Conservation (phyloP, 495 filamentous ascomycete genomes). For the Aspergillus panamensis region DNA sequence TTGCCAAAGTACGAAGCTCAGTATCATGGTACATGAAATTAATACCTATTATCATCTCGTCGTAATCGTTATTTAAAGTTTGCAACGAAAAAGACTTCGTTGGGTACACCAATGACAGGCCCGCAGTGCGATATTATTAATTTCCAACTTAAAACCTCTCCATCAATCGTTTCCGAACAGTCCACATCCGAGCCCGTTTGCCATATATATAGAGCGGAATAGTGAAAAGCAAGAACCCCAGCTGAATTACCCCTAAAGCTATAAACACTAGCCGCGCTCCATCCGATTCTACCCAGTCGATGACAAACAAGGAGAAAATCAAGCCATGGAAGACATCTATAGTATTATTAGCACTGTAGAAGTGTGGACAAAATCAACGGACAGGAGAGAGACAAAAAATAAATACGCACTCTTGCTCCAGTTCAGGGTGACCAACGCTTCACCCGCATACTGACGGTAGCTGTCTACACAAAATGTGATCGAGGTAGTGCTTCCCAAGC, state of each 20-base stretch:
- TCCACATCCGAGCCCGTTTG: slow-evolving; percentile 96
- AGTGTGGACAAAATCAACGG: not conserved
- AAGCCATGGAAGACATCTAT: slow-evolving; percentile 81
- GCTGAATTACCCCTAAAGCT: slow-evolving; percentile 81
- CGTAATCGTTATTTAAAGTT: not conserved
- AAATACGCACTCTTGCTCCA: slow-evolving; percentile 73
- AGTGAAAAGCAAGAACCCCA: slow-evolving; percentile 67
- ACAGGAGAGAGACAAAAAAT: not conserved
- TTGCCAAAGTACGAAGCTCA: not conserved
- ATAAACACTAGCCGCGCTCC: slow-evolving; percentile 77
- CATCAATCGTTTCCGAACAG: slow-evolving; percentile 82
- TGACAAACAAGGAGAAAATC: slow-evolving; percentile 88
- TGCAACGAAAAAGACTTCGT: not conserved
- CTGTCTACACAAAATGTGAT: slow-evolving; percentile 95
- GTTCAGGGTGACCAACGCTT: slow-evolving; percentile 91
- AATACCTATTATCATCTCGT: not conserved
- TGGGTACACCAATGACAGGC: not conserved
- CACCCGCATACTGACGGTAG: slow-evolving; percentile 90
- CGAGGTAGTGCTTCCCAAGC: slow-evolving; percentile 84
- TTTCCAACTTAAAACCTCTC: slow-evolving; percentile 62
- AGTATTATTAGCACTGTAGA: not conserved
- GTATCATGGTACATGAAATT: not conserved
- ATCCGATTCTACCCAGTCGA: slow-evolving; percentile 71
- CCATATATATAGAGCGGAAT: slow-evolving; percentile 97
- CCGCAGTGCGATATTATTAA: not conserved